phyloP scores from a whole-genome alignment of 768 basidiomycete species.

The Pleurotus tuoliensis region DNA sequence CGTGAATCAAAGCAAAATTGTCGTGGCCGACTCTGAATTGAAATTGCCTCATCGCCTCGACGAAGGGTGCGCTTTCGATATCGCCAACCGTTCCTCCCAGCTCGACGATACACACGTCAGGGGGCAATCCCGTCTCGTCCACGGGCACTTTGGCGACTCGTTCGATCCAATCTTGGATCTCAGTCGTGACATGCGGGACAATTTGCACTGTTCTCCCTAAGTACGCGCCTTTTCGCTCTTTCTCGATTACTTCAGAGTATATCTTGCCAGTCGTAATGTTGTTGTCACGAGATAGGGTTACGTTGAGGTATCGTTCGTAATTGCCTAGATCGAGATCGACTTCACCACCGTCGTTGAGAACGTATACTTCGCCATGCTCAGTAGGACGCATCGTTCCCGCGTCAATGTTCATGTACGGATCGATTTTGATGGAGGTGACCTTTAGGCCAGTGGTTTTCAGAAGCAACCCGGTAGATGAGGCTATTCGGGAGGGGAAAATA shows the following conservation, averaged over 20 bases:
- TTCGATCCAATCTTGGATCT: constrained; percentile 98
- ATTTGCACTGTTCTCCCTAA: constrained; percentile 96
- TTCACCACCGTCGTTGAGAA: constrained; percentile 96
- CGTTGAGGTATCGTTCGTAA: constrained; percentile 96
- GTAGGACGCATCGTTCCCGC: constrained; percentile 98
- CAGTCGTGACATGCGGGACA: constrained; percentile 94
- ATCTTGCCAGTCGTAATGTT: constrained; percentile 99
- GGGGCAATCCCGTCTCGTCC: constrained; percentile 88
- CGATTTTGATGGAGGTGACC: constrained; percentile 99
- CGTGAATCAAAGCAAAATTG: constrained; percentile 95
- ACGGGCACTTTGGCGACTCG: constrained; percentile 92
- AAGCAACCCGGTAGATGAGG: constrained; percentile 93
- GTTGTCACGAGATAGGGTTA: constrained; percentile 91
- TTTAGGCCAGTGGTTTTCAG: constrained; percentile 94
- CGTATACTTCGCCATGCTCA: constrained; percentile 99
- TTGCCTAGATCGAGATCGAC: constrained; percentile 98
- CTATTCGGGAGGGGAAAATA: constrained; percentile 35
- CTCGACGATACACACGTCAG: constrained; percentile 98
- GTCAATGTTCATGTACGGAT: constrained; percentile 99
- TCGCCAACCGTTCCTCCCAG: constrained; percentile 98
- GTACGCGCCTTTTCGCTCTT: constrained; percentile 88
- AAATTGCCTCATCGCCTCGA: constrained; percentile 99
- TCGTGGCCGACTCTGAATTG: constrained; percentile 96
- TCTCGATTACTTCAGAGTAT: constrained; percentile 94
- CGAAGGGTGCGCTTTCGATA: constrained; percentile 96